Conservation (phyloP, 1,284 basidiomycete genomes). For the Amylostereum areolatum region DNA sequence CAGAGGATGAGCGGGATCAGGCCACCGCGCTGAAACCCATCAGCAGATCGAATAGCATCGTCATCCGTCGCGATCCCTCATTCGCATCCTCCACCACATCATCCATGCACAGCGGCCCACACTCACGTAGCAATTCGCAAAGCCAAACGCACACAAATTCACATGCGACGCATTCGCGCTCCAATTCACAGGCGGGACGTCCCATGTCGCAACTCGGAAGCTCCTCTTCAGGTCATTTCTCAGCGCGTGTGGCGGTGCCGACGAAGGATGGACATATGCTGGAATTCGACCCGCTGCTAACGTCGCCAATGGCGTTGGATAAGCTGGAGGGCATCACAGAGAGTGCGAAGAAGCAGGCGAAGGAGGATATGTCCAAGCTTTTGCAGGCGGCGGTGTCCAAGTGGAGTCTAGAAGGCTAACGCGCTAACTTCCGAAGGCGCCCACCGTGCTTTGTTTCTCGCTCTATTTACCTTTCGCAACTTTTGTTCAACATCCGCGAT, state of each 20-base stretch:
- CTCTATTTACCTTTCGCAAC: neutral
- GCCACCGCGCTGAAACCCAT: constrained; percentile 19
- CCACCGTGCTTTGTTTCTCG: neutral
- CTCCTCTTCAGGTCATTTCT: constrained; percentile 3
- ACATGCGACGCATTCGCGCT: constrained; percentile 36
- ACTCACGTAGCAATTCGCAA: constrained; percentile 46
- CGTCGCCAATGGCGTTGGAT: constrained; percentile 63
- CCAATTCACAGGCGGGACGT: constrained; percentile 31
- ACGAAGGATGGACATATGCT: constrained; percentile 70
- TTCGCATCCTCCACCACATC: constrained; percentile 26
- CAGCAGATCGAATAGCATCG: constrained; percentile 51
- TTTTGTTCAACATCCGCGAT: too few species aligned
- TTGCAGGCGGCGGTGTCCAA: constrained; percentile 66
- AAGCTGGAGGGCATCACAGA: constrained; percentile 69
- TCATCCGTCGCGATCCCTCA: constrained; percentile 48
- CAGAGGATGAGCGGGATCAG: constrained; percentile 17
- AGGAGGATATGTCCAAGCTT: constrained; percentile 63
- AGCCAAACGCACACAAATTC: constrained; percentile 31
- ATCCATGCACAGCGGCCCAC: constrained; percentile 18
- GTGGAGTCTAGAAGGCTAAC: constrained; percentile 51
- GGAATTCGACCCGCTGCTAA: constrained; percentile 73
- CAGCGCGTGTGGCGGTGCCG: constrained; percentile 50
- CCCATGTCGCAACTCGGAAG: constrained; percentile 18
- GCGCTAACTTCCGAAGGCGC: too few species aligned
- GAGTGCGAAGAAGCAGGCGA: constrained; percentile 75